Percentiles rank a stretch among this genome's conserved stretches.
phyloP scores from a whole-genome alignment of 305 asterid species.

The Fraxinus greggii region DNA sequence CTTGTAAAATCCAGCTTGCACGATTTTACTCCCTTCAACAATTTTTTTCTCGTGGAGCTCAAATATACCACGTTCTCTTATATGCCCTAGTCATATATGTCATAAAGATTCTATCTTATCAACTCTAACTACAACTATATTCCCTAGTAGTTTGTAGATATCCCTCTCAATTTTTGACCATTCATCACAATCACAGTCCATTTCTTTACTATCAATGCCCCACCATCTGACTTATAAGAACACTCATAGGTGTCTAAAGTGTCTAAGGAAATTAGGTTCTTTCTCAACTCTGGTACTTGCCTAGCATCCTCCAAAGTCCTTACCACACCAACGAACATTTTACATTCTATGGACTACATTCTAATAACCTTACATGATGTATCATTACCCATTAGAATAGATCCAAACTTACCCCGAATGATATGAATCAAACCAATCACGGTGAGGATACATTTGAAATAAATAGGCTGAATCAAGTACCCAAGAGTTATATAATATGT shows the following conservation, averaged over 20 bases:
- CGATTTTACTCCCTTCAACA: too few species aligned
- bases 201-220: neutral
- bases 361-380: neutral
- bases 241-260: neutral
- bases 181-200: neutral
- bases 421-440: neutral
- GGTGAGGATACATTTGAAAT: too few species aligned
- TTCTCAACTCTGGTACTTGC: neutral
- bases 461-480: neutral
- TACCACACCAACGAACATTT: neutral
- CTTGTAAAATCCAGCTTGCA: too few species aligned
- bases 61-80: neutral
- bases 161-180: too few species aligned
- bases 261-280: neutral
- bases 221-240: neutral
- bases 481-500: neutral
- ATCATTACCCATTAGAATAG: neutral
- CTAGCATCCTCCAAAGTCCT: neutral
- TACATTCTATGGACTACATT: neutral
- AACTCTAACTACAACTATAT: too few species aligned
- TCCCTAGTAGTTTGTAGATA: too few species aligned
- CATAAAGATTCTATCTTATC: neutral
- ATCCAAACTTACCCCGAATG: neutral
- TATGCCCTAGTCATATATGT: neutral
- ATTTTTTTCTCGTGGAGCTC: too few species aligned